These are phyloP conservation scores for Psophocarpus tetragonolobus DNA, from an alignment of 306 rosid species.

Conservation along the genomic window DNA sequence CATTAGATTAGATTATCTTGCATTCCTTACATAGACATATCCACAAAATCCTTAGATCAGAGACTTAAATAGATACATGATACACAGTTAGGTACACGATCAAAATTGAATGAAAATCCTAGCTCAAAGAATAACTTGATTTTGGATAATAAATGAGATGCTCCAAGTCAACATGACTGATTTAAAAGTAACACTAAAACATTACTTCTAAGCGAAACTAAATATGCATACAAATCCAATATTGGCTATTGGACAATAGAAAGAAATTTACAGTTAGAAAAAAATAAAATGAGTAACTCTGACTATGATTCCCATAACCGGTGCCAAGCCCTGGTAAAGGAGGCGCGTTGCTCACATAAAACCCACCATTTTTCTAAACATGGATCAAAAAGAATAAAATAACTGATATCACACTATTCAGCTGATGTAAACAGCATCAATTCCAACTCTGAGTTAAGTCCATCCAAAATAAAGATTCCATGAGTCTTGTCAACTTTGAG, in stretches of 20 bases:
- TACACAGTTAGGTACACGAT: not conserved
- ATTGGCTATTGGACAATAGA: not conserved
- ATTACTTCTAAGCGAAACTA: not conserved
- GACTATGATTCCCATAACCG: too few species aligned
- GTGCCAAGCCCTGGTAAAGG: too few species aligned
- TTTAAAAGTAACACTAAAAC: not conserved
- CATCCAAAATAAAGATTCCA: not conserved
- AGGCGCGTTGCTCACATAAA: too few species aligned
- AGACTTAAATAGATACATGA: not conserved
- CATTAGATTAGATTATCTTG: not conserved
- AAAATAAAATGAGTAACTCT: not conserved
- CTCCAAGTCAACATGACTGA: not conserved
- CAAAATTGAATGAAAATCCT: not conserved
- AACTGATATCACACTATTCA: not conserved
- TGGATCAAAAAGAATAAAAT: not conserved
- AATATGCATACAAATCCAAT: not conserved
- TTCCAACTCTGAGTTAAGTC: not conserved
- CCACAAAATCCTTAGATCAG: not conserved
- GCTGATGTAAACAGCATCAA: not conserved
- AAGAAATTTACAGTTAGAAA: not conserved
- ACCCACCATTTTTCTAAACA: too few species aligned
- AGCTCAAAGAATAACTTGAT: not conserved
- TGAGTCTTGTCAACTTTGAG: not conserved
- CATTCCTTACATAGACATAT: not conserved
- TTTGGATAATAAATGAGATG: not conserved